A percentile compares a stretch with the other conserved stretches of the same genome.
These are phyloP conservation scores for Phytophthora uliginosa DNA, from an alignment of 352 stramenopile genomes.

Conservation along the genomic window DNA sequence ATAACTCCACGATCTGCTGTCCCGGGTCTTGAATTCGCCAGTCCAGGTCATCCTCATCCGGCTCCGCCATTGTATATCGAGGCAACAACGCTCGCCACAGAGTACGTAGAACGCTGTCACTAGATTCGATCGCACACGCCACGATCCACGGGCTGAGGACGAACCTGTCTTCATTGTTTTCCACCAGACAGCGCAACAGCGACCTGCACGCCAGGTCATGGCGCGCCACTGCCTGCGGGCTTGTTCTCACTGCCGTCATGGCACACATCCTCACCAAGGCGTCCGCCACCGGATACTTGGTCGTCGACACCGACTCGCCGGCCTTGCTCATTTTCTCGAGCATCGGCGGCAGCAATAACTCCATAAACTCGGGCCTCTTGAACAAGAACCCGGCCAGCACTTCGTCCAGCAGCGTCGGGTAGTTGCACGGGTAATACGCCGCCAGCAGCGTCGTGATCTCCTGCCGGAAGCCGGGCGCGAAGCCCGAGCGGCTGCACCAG, in stretches of 20 bases:
- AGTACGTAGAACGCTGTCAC: conserved; percentile 51
- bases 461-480: conserved; percentile 73
- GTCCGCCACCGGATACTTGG: conserved; percentile 79
- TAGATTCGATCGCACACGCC: conserved; percentile 67
- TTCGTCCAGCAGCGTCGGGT: conserved; percentile 86
- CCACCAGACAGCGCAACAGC: conserved; percentile 79
- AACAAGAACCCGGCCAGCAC: conserved; percentile 83
- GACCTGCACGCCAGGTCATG: conserved; percentile 78
- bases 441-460: conserved; percentile 79
- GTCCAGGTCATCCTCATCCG: conserved; percentile 22
- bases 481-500: conserved; percentile 75
- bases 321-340: conserved; percentile 80
- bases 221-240: conserved; percentile 30
- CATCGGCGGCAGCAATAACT: conserved; percentile 68
- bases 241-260: conserved; percentile 9
- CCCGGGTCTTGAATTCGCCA: conserved; percentile 54
- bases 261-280: conserved; percentile 61
- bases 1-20: conserved; percentile 65
- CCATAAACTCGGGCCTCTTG: conserved; percentile 80
- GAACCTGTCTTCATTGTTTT: conserved; percentile 82
- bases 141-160: conserved; percentile 82
- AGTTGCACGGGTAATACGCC: conserved; percentile 86
- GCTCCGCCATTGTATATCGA: conserved; percentile 12
- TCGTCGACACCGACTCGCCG: conserved; percentile 62
- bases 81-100: conserved; percentile 63